Conservation (phyloP, 495 filamentous ascomycete species). For the Hypoxylon lienhwacheense region DNA sequence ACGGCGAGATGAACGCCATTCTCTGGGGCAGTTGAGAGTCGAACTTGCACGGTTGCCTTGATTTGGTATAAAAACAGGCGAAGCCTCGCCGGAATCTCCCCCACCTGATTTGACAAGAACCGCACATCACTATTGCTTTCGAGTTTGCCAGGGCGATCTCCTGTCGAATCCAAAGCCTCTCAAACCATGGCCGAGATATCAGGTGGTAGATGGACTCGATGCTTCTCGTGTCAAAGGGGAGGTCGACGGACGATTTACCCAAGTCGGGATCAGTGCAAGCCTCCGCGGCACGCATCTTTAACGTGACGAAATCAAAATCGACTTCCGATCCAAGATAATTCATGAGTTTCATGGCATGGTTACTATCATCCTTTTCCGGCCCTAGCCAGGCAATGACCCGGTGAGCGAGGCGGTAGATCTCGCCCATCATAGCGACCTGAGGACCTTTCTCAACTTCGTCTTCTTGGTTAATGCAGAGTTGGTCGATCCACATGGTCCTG, state of each 20-base stretch:
- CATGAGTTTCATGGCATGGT: conserved; percentile 16
- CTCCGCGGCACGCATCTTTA: neutral
- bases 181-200: conserved; percentile 16
- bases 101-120: conserved; percentile 6
- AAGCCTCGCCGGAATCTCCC: conserved; percentile 7
- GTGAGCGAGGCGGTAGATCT: conserved; percentile 33
- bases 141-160: conserved; percentile 17
- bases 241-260: neutral
- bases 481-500: conserved; percentile 17
- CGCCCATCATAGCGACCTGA: conserved; percentile 35
- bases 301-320: neutral
- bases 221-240: neutral
- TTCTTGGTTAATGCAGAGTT: conserved; percentile 16
- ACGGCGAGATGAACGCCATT: neutral
- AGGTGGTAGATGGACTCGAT: conserved; percentile 4
- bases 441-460: conserved; percentile 30
- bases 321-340: conserved; percentile 10
- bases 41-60: neutral
- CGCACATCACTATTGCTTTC: conserved; percentile 18
- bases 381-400: conserved; percentile 39
- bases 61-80: neutral
- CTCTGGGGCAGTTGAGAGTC: neutral
- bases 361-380: conserved; percentile 12
- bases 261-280: neutral
- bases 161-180: conserved; percentile 25